phyloP scores from a whole-genome alignment of 2,329 filamentous ascomycete species.

The Escovopsis sp. region DNA sequence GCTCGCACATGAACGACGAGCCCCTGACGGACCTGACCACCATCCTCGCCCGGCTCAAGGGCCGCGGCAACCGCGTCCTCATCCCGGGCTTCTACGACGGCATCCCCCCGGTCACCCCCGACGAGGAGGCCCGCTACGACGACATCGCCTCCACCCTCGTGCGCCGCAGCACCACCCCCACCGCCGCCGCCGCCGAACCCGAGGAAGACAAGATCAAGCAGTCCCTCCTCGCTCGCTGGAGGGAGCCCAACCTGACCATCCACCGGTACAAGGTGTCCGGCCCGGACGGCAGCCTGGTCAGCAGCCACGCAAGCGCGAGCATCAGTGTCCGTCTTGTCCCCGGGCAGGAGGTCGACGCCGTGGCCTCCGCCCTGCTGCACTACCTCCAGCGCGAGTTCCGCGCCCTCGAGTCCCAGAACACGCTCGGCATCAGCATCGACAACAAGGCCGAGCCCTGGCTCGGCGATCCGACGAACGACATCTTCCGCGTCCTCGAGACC shows the following conservation, averaged over 20 bases:
- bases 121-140: constrained; percentile 68
- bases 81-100: constrained; percentile 83
- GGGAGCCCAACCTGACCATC: constrained; percentile 85
- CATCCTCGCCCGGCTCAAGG: constrained; percentile 69
- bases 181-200: too few species aligned
- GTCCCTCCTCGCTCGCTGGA: constrained; percentile 85
- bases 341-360: constrained; percentile 72
- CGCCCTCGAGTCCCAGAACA: constrained; percentile 64
- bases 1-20: constrained; percentile 78
- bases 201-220: constrained; percentile 54
- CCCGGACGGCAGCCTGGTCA: constrained; percentile 82
- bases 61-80: constrained; percentile 61
- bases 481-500: constrained; percentile 75
- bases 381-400: constrained; percentile 61
- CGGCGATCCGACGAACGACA: constrained; percentile 76
- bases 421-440: constrained; percentile 67
- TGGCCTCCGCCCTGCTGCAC: constrained; percentile 49
- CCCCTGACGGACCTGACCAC: constrained; percentile 81
- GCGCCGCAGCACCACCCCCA: constrained; percentile 46
- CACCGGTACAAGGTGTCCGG: constrained; percentile 88
- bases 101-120: constrained; percentile 57
- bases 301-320: constrained; percentile 72
- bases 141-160: constrained; percentile 70
- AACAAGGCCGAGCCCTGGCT: constrained; percentile 95
- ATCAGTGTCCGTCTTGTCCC: constrained; percentile 87